These are phyloP conservation scores for Skeletonema tropicum DNA, from an alignment of 108 stramenopile genomes.

Conservation along the genomic window DNA sequence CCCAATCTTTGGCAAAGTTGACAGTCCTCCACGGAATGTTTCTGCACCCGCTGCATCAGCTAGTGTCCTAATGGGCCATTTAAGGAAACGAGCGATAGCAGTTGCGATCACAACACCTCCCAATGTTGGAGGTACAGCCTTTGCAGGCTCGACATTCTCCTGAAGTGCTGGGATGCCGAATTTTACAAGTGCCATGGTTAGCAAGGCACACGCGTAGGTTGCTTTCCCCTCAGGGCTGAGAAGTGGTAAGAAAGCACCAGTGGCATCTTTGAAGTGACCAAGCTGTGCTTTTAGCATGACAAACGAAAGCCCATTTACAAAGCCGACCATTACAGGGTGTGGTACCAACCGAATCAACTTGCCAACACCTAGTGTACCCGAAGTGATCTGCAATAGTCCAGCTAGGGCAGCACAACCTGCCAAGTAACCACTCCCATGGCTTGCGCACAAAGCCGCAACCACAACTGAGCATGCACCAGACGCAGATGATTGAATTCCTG, in stretches of 20 bases:
- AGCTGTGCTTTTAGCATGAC: constrained; percentile 92
- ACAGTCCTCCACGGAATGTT: constrained; percentile 73
- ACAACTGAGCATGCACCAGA: constrained; percentile 88
- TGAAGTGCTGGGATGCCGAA: constrained; percentile 47
- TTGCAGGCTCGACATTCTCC: constrained; percentile 54
- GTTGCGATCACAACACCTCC: constrained; percentile 64
- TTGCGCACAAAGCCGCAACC: constrained; percentile 71
- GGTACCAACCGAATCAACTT: constrained; percentile 85
- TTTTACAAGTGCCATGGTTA: constrained; percentile 67
- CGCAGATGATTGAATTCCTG: constrained; percentile 87
- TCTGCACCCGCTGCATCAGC: constrained; percentile 37
- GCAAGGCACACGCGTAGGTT: constrained; percentile 61
- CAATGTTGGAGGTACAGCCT: constrained; percentile 67
- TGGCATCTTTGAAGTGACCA: constrained; percentile 64
- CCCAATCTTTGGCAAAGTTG: constrained; percentile 71
- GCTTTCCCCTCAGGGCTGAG: constrained; percentile 38
- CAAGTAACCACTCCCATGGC: constrained; percentile 77
- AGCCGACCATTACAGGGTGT: constrained; percentile 92
- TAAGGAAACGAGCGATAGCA: constrained; percentile 43
- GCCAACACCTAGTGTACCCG: constrained; percentile 68
- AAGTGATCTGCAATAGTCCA: constrained; percentile 74
- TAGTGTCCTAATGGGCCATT: constrained; percentile 69
- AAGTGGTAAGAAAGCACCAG: constrained; percentile 51
- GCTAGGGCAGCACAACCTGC: constrained; percentile 80
- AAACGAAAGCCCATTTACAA: constrained; percentile 90